These are phyloP conservation scores for Glycine latifolia DNA, from an alignment of 306 rosid genomes.

Conservation along the genomic window DNA sequence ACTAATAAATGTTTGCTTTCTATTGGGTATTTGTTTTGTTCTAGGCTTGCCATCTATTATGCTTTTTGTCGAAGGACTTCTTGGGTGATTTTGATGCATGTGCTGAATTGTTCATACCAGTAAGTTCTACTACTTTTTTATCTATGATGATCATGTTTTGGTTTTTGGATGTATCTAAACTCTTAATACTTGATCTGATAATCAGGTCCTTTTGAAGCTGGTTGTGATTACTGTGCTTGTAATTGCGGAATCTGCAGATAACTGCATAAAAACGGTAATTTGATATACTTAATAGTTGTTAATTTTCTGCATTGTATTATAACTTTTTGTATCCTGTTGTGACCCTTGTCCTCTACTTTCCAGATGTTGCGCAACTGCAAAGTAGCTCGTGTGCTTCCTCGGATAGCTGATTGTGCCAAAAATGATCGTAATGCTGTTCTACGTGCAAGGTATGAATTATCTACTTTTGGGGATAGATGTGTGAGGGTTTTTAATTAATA, in stretches of 20 bases:
- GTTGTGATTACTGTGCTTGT: constrained; percentile 99
- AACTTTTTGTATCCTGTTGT: constrained; percentile 36
- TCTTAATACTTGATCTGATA: constrained; percentile 49
- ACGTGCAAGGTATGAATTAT: constrained; percentile 83
- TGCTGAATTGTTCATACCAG: constrained; percentile 93
- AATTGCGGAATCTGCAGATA: constrained; percentile 98
- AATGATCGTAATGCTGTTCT: constrained; percentile 89
- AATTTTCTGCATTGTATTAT: constrained; percentile 7
- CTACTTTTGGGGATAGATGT: constrained; percentile 9
- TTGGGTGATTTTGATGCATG: constrained; percentile 97
- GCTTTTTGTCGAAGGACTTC: constrained; percentile 91
- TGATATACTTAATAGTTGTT: constrained; percentile 25
- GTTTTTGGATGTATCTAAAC: constrained; percentile 36
- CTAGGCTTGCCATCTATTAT: constrained; percentile 93
- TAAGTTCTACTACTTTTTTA: constrained; percentile 59
- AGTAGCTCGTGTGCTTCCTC: constrained; percentile 93
- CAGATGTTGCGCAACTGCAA: constrained; percentile 97
- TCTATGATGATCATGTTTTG: constrained; percentile 34
- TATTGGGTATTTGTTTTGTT: constrained; percentile 43
- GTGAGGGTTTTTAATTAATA: constrained; percentile 40
- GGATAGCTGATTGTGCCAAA: constrained; percentile 88
- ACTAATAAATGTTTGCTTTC: constrained; percentile 17
- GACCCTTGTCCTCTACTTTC: constrained; percentile 41
- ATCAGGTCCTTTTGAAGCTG: constrained; percentile 98
- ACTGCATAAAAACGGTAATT: constrained; percentile 95